Evolutionary conservation across 495 filamentous ascomycete species (phyloP), one percentile per base, ranked within the genome.

Genomic region (Penicillium daleae): DNA sequence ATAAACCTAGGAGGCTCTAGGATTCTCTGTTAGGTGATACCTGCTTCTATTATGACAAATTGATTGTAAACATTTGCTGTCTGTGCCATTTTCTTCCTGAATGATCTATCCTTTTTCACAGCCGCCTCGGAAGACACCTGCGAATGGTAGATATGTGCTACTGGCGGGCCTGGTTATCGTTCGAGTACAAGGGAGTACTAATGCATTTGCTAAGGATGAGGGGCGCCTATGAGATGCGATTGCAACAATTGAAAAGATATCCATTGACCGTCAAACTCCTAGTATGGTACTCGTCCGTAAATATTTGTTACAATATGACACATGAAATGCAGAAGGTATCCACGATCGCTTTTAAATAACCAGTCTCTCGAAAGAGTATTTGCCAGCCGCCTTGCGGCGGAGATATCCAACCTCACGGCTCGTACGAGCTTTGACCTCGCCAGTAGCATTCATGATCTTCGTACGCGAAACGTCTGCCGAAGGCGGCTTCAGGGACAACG

Each of bases 301-400:
- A 66, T 33, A 33, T 55, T 59, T 64, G 33, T 49, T 71, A 67
- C 61, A 71, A 57, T 65, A 70, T 65, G 51, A 65, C 61, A 70
- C 54, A 65, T 58, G 56, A 67, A 65, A 66, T 22, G 26, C n/a
- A 40, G 50, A 53, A 50, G 29, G 62, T 57, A 53, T 60, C 60
- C 57, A 51, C 61, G 32, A 2, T 33, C 51, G 51, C 31, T 35
- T 35, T 68, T 77, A 89, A 60, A 92, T 76, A 55, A 85, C 71
- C 59, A 94, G 87, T 71, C 85, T 82, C 70, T 92, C 89, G 58
- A 92, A 83, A 27, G 90, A 90, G 78, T 96, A 96, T 62, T 89
- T 84, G 40, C 86, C 87, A 49, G 88, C 85, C 56, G 86, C 88
- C 78, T 87, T 87, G 68, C 90, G 89, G 48, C 85, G 84, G 63